These are phyloP conservation scores for Ophiosphaerella narmari DNA, from an alignment of 2,329 filamentous ascomycete species.

Conservation along the genomic window DNA sequence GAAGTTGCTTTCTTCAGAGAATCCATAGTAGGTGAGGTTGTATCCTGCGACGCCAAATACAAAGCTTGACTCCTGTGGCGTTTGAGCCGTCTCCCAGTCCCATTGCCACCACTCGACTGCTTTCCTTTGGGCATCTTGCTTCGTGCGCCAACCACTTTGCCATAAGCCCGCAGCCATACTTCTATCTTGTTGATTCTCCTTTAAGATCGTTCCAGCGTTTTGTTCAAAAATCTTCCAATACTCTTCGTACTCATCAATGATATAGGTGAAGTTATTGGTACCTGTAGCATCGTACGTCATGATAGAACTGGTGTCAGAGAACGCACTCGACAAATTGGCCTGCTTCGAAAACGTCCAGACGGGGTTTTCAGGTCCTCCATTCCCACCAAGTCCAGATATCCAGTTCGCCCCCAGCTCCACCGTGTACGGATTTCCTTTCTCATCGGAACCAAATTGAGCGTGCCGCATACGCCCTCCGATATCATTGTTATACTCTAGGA, in stretches of 20 bases:
- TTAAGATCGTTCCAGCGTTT: conserved; percentile 62
- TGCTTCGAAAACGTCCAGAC: conserved; percentile 67
- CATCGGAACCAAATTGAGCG: conserved; percentile 59
- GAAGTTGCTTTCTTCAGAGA: conserved; percentile 64
- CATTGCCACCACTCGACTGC: conserved; percentile 66
- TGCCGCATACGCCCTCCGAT: conserved; percentile 68
- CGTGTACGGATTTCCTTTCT: conserved; percentile 57
- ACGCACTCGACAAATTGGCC: conserved; percentile 59
- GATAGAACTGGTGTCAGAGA: conserved; percentile 64
- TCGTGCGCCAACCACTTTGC: conserved; percentile 66
- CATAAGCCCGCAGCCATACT: conserved; percentile 63
- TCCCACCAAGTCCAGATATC: conserved; percentile 55
- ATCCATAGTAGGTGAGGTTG: conserved; percentile 67
- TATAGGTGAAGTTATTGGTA: conserved; percentile 53
- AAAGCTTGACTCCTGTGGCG: conserved; percentile 61
- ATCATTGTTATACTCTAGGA: conserved; percentile 65
- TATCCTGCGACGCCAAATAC: conserved; percentile 61
- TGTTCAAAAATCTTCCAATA: conserved; percentile 54
- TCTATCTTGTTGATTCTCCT: conserved; percentile 64
- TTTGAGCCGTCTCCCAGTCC: conserved; percentile 63
- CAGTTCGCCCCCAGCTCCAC: conserved; percentile 73
- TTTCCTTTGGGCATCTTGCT: conserved; percentile 59
- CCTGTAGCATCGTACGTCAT: conserved; percentile 66
- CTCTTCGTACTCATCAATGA: conserved; percentile 58
- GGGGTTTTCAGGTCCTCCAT: conserved; percentile 57